A percentile compares a stretch with the other conserved stretches of the same genome.
phyloP scores from a whole-genome alignment of 495 filamentous ascomycete species.

The Hypoxylon lenormandii region DNA sequence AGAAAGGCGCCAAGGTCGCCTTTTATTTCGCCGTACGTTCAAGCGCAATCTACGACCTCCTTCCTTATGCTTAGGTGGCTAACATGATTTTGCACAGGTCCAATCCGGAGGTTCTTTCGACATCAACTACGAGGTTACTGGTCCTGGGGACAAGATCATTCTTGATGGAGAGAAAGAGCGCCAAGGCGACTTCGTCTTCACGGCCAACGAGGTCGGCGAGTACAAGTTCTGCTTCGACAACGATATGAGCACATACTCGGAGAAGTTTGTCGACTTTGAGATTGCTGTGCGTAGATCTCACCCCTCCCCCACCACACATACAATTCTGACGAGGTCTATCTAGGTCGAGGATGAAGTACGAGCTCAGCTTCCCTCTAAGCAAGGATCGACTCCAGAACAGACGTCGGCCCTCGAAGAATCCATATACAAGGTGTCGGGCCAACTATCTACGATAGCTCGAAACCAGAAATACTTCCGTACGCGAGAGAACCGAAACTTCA shows the following conservation, averaged over 20 bases:
- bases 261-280: conserved; percentile 99
- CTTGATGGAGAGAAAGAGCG: conserved; percentile 90
- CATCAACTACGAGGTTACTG: conserved; percentile 89
- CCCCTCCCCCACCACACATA: neutral
- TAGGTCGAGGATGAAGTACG: conserved; percentile 95
- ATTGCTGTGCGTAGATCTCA: conserved; percentile 76
- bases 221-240: conserved; percentile 99
- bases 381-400: conserved; percentile 91
- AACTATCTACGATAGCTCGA: conserved; percentile 93
- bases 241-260: conserved; percentile 95
- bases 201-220: conserved; percentile 89
- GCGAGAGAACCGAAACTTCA: conserved; percentile 98
- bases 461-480: conserved; percentile 99
- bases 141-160: conserved; percentile 83
- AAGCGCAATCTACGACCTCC: conserved; percentile 12
- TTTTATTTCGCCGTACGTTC: conserved; percentile 95
- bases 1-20: conserved; percentile 84
- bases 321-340: conserved; percentile 14
- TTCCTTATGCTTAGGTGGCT: conserved; percentile 2
- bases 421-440: conserved; percentile 91
- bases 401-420: conserved; percentile 92
- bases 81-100: conserved; percentile 68
- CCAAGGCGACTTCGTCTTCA: conserved; percentile 98
- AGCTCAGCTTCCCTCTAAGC: conserved; percentile 84
- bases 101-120: conserved; percentile 97